These are phyloP conservation scores for Blepharisma stoltei DNA, from an alignment of 73 alveolate genomes.

Conservation along the genomic window DNA sequence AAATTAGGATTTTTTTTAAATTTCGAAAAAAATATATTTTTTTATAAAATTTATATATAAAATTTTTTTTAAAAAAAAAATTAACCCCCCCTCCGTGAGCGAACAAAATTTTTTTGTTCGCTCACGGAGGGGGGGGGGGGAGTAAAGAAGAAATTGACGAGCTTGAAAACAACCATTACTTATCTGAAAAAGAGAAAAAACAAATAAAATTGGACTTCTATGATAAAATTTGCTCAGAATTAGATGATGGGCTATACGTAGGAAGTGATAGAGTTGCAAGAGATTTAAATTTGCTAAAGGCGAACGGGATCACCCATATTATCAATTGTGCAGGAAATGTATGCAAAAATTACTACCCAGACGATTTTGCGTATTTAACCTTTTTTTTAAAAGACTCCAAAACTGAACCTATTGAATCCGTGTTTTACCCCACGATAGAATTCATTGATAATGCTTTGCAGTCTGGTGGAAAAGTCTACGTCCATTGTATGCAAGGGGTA, in stretches of 20 bases:
- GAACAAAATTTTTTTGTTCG: too few relatives aligned
- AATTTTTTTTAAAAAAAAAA: background rate
- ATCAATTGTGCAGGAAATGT: conserved; percentile 87
- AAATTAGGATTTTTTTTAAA: too few relatives aligned
- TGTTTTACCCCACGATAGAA: conserved; percentile 70
- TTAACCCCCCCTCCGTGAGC: too few relatives aligned
- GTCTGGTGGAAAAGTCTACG: conserved; percentile 74
- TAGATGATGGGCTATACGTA: conserved; percentile 64
- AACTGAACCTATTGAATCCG: conserved; percentile 79
- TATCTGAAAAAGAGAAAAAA: conserved; percentile 16
- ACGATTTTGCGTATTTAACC: conserved; percentile 54
- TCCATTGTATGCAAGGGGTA: conserved; percentile 89
- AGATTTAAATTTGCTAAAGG: conserved; percentile 48
- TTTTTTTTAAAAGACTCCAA: conserved; percentile 75
- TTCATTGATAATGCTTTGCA: conserved; percentile 60
- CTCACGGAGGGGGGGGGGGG: too few relatives aligned
- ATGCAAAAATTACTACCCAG: conserved; percentile 71
- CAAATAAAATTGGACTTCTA: conserved; percentile 33
- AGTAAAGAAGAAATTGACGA: conserved; percentile 37
- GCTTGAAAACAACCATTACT: background rate
- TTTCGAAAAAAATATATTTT: too few relatives aligned
- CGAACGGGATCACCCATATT: conserved; percentile 75
- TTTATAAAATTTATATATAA: conserved; percentile 27
- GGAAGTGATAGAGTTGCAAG: conserved; percentile 78
- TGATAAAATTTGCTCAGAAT: conserved; percentile 57